Evolutionary conservation across 345 rosid species (phyloP), one percentile per base, ranked within the genome.

Genomic region (Kandelia obovata): DNA sequence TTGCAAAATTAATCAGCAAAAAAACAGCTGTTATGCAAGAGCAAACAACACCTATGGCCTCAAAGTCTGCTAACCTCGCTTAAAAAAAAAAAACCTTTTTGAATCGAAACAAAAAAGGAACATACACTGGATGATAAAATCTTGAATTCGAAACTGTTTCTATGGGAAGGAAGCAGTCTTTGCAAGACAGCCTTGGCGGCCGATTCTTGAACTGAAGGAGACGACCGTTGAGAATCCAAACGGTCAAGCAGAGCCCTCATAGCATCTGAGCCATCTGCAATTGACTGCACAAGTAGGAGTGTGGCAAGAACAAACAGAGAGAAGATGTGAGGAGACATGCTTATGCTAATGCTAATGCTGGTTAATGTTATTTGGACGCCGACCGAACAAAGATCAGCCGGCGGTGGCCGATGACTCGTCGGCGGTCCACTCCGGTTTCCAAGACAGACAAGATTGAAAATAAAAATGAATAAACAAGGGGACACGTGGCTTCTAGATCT

Each of bases 71-170:
- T 26, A 20, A 27, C 27, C 46, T 7, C 0, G 27, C 1, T 34
- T 7, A 34, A 34, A 34, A 7, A 49, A 49, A 25, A 31, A 13
- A 56, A 4, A 46, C 11, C 58, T 8, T 55, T 68, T 39, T 28
- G 7, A 21, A 16, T 25, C 30, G 47, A 30, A 1, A 7, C 8
- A 60, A 51, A 39, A 39, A 58, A 62, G 31, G 64, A 59, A 60
- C 30, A 56, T 70, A 88, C 98, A 95, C 88, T 86, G 74, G 97
- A 71, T 64, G 97, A 69, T 64, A 88, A 78, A 58, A 94, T 88
- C 71, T 71, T 69, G 84, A 94, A 86, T n/a, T 75, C 73, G 75
- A 94, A 94, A 67, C 95, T 78, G 59, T 70, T 79, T 5, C 73
- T 4, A 75, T 91, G 90, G 61, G 87, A 62, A 23, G 95, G 93